Percentiles rank a stretch among this genome's conserved stretches.
Evolutionary conservation across 306 rosid genomes (phyloP).

Genomic region (apple (Malus domestica)): ASM211411v1 NC_041793.1:43530001-43530500

Average conservation of each 20-base stretch:
- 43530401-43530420: slow-evolving; percentile 9
- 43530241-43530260: slow-evolving; percentile 81
- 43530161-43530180: slow-evolving; percentile 95
- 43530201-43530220: slow-evolving; percentile 78
- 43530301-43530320: slow-evolving; percentile 95
- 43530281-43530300: slow-evolving; percentile 89
- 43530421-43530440: slow-evolving; percentile 4
- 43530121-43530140: slow-evolving; percentile 95
- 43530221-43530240: slow-evolving; percentile 54
- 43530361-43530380: slow-evolving; percentile 12
- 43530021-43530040: no score
- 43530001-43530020: not conserved
- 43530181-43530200: slow-evolving; percentile 99
- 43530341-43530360: slow-evolving; percentile 45
- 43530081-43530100: slow-evolving; percentile 78
- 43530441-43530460: slow-evolving; percentile 1
- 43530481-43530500: not conserved
- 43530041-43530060: not conserved
- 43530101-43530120: slow-evolving; percentile 94
- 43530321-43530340: slow-evolving; percentile 91
- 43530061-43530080: not conserved
- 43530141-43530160: slow-evolving; percentile 94
- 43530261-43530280: slow-evolving; percentile 94
- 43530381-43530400: not conserved
- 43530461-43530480: not conserved